A percentile compares a stretch with the other conserved stretches of the same genome.
phyloP scores from a whole-genome alignment of 1,284 basidiomycete genomes.

The Ganoderma meredithae region DNA sequence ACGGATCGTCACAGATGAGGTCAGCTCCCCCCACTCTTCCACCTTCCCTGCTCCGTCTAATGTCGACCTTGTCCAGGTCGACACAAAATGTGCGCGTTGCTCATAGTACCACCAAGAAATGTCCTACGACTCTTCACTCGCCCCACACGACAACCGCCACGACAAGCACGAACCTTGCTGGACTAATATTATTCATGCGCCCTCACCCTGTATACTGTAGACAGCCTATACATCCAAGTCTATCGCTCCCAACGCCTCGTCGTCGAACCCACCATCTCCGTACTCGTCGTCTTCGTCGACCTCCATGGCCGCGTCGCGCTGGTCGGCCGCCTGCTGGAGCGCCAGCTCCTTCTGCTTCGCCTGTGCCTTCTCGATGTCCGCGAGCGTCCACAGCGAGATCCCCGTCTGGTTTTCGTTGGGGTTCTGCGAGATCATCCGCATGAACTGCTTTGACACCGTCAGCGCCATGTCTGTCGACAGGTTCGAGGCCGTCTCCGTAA shows the following conservation, averaged over 20 bases:
- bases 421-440: slow-evolving; percentile 97
- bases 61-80: slow-evolving; percentile 1
- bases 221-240: slow-evolving; percentile 51
- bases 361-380: slow-evolving; percentile 85
- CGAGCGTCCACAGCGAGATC: slow-evolving; percentile 92
- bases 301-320: slow-evolving; percentile 41
- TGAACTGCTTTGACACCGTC: slow-evolving; percentile 95
- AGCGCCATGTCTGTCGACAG: slow-evolving; percentile 99
- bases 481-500: slow-evolving; percentile 96
- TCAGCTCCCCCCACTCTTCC: slow-evolving; percentile 20
- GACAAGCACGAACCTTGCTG: slow-evolving; percentile 20
- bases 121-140: background rate
- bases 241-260: slow-evolving; percentile 68
- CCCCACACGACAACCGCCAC: slow-evolving; percentile 8
- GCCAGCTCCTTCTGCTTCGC: slow-evolving; percentile 74
- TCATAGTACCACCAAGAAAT: slow-evolving; percentile 9
- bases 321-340: slow-evolving; percentile 49
- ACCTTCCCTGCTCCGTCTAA: background rate
- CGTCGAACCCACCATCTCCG: slow-evolving; percentile 77
- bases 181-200: slow-evolving; percentile 21
- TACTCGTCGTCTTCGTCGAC: slow-evolving; percentile 55
- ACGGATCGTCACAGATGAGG: slow-evolving; percentile 41
- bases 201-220: slow-evolving; percentile 26
- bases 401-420: slow-evolving; percentile 95
- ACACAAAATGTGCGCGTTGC: slow-evolving; percentile 31